A percentile compares a stretch with the other conserved stretches of the same genome.
Conservation (phyloP, 1,284 basidiomycete species). For the Melampsora americana region DNA sequence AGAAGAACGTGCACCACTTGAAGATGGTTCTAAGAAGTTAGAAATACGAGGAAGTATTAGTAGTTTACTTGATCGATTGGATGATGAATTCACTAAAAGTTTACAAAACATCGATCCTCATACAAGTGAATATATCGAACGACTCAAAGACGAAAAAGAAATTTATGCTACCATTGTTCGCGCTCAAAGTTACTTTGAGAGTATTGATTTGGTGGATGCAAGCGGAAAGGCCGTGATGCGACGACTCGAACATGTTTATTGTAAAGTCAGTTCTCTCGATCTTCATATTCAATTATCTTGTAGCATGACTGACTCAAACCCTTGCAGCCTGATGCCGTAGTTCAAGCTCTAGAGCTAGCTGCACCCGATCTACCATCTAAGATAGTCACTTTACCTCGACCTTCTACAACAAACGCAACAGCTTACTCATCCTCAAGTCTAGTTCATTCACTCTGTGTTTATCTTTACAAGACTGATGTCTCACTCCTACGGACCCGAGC, state of each 20-base stretch:
- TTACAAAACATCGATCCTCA: constrained; percentile 98
- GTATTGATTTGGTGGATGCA: constrained; percentile 70
- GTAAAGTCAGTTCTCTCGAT: constrained; percentile 67
- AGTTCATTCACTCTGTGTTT: constrained; percentile 82
- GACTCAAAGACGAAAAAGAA: constrained; percentile 88
- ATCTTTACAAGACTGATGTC: constrained; percentile 88
- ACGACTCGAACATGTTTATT: constrained; percentile 95
- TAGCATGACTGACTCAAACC: not conserved
- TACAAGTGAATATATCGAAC: constrained; percentile 94
- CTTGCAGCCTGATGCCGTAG: constrained; percentile 80
- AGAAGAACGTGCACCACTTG: constrained; percentile 72
- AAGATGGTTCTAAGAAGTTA: constrained; percentile 57
- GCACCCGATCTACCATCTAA: constrained; percentile 58
- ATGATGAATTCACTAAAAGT: constrained; percentile 97
- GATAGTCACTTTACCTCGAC: constrained; percentile 60
- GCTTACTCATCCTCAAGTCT: constrained; percentile 60
- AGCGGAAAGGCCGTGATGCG: constrained; percentile 86
- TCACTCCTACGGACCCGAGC: constrained; percentile 90
- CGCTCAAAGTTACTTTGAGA: constrained; percentile 86
- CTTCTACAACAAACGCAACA: constrained; percentile 59
- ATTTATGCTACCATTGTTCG: constrained; percentile 90
- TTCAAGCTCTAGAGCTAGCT: constrained; percentile 79
- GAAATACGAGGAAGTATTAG: constrained; percentile 85
- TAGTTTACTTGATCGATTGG: constrained; percentile 89
- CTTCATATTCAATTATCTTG: not conserved